Percentiles rank a stretch among this genome's conserved stretches.
These are phyloP conservation scores for Penicillium sp. DNA, from an alignment of 2,329 filamentous ascomycete species.

Conservation along the genomic window DNA sequence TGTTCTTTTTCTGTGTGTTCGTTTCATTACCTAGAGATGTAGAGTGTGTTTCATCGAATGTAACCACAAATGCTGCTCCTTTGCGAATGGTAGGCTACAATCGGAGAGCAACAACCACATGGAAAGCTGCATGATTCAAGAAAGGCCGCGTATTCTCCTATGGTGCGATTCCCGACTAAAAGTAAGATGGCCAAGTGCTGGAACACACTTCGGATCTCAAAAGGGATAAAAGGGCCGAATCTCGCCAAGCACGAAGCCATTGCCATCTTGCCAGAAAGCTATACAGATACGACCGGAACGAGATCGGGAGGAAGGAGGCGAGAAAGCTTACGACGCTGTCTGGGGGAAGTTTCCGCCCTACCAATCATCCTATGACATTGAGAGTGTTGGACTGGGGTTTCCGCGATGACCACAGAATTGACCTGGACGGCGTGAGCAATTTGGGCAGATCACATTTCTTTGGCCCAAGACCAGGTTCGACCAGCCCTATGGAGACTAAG, in stretches of 20 bases:
- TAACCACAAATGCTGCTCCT: background rate
- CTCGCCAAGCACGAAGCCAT: constrained; percentile 6
- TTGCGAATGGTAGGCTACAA: background rate
- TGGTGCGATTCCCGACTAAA: background rate
- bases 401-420: constrained; percentile 5
- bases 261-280: constrained; percentile 1
- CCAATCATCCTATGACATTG: constrained; percentile 11
- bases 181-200: background rate
- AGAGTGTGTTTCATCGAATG: constrained; percentile 12
- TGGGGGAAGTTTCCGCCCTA: background rate
- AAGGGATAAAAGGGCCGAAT: constrained; percentile 9
- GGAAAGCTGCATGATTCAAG: background rate
- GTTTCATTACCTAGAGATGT: background rate
- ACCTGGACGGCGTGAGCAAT: constrained; percentile 16
- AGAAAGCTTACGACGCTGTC: constrained; percentile 8
- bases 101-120: background rate
- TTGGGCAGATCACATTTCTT: constrained; percentile 14
- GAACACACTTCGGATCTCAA: background rate
- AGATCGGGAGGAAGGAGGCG: background rate
- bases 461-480: background rate
- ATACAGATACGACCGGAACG: constrained; percentile 16
- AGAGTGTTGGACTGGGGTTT: constrained; percentile 7
- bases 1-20: background rate
- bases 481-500: constrained; percentile 11
- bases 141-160: background rate